Conservation (phyloP, 2,329 filamentous ascomycete species). For the Colletotrichum tropicicola region DNA sequence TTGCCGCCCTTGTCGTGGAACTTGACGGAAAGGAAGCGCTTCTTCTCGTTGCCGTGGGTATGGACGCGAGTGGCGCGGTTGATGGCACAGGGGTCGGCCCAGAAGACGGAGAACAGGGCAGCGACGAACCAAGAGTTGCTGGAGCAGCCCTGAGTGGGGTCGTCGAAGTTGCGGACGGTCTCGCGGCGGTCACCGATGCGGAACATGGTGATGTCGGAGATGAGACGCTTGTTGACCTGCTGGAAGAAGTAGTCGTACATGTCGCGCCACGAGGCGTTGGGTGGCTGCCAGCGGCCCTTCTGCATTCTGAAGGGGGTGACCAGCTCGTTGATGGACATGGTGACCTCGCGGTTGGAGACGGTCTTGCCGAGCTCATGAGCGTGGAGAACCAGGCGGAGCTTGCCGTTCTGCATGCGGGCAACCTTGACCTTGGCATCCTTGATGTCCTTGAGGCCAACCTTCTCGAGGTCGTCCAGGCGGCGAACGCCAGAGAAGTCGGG, state of each 20-base stretch:
- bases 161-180: conserved; percentile 44
- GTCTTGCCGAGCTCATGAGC: conserved; percentile 44
- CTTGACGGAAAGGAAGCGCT: conserved; percentile 41
- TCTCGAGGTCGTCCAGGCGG: conserved; percentile 49
- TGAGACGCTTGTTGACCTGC: conserved; percentile 39
- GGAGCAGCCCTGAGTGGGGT: conserved; percentile 52
- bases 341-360: conserved; percentile 48
- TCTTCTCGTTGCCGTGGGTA: conserved; percentile 37
- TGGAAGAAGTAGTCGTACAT: conserved; percentile 47
- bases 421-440: conserved; percentile 46
- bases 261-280: conserved; percentile 51
- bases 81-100: conserved; percentile 51
- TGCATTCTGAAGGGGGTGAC: conserved; percentile 46
- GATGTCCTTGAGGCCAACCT: conserved; percentile 49
- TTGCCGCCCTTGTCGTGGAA: conserved; percentile 55
- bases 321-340: conserved; percentile 50
- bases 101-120: conserved; percentile 54
- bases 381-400: conserved; percentile 50
- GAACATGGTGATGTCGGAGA: conserved; percentile 42
- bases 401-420: conserved; percentile 54
- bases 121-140: conserved; percentile 54
- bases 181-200: conserved; percentile 33
- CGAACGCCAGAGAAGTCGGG: conserved; percentile 51
- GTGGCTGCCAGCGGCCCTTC: conserved; percentile 45
- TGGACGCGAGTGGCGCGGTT: conserved; percentile 44